These are phyloP conservation scores for Penicillium silybi DNA, from an alignment of 495 filamentous ascomycete species.

Conservation along the genomic window DNA sequence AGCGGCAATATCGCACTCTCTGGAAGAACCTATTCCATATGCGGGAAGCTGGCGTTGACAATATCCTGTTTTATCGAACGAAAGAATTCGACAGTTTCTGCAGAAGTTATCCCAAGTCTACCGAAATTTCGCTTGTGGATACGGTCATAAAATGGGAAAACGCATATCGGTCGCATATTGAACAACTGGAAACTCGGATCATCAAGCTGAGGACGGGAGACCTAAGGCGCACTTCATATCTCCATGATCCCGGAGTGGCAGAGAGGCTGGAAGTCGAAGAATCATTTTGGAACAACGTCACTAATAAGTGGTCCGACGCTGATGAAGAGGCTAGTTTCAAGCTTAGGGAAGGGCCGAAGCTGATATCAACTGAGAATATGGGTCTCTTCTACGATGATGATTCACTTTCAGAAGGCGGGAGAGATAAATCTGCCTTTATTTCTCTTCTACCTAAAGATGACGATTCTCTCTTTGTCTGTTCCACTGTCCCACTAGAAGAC, in stretches of 20 bases:
- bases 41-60: constrained; percentile 13
- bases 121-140: constrained; percentile 14
- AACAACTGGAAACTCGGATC: constrained; percentile 15
- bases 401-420: background rate
- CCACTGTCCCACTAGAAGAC: constrained; percentile 9
- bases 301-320: constrained; percentile 6
- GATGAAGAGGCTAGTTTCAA: constrained; percentile 7
- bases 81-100: constrained; percentile 21
- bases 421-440: constrained; percentile 14
- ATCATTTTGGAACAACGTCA: constrained; percentile 11
- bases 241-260: constrained; percentile 1
- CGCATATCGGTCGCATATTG: constrained; percentile 12
- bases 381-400: background rate
- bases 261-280: constrained; percentile 8
- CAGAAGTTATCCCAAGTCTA: constrained; percentile 7
- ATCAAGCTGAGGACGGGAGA: constrained; percentile 1
- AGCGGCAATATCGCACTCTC: constrained; percentile 15
- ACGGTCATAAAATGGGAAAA: constrained; percentile 11
- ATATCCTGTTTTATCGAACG: constrained; percentile 17
- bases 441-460: constrained; percentile 9
- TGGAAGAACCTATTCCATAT: constrained; percentile 22
- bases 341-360: background rate
- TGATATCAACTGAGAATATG: constrained; percentile 2
- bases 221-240: background rate
- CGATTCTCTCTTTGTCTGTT: constrained; percentile 6